Evolutionary conservation across 2,329 filamentous ascomycete species (phyloP).

Genomic region (Basipetospora chlamydospora): DNA sequence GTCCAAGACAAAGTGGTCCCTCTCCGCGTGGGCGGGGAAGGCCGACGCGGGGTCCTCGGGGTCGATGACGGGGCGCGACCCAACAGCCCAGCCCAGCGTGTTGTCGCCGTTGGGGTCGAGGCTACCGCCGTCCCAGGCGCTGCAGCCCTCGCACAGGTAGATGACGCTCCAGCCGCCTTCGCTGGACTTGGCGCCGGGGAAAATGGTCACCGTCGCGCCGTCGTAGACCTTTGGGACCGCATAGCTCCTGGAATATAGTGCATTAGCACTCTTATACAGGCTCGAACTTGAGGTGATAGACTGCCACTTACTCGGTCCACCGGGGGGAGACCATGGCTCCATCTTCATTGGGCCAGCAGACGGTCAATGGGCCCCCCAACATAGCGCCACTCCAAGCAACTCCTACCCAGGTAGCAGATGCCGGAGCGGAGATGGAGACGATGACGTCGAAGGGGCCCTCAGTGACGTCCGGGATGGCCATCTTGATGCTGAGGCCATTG

Average conservation of each 20-base stretch:
- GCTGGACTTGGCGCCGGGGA: background rate
- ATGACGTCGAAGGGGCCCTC: conserved; percentile 8
- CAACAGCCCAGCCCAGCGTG: background rate
- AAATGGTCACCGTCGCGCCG: background rate
- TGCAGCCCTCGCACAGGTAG: background rate
- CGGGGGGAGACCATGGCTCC: background rate
- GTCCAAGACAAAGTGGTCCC: background rate
- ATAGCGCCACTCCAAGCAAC: conserved; percentile 11
- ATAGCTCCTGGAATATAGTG: background rate
- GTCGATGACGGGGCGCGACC: background rate
- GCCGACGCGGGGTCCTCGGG: background rate
- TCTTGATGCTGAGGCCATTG: too few species aligned
- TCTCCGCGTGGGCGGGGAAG: background rate
- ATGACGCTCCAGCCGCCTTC: background rate
- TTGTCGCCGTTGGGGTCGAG: background rate
- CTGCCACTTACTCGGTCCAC: background rate
- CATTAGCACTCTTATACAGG: background rate
- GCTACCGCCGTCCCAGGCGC: background rate
- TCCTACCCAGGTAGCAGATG: conserved; percentile 8
- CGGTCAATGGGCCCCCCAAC: conserved; percentile 8
- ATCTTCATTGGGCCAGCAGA: conserved; percentile 6
- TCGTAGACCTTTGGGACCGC: background rate
- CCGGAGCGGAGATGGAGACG: conserved; percentile 8
- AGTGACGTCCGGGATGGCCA: background rate
- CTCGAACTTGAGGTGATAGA: background rate